phyloP scores from a whole-genome alignment of 2,329 filamentous ascomycete genomes.

The Orbilia brochopaga region DNA sequence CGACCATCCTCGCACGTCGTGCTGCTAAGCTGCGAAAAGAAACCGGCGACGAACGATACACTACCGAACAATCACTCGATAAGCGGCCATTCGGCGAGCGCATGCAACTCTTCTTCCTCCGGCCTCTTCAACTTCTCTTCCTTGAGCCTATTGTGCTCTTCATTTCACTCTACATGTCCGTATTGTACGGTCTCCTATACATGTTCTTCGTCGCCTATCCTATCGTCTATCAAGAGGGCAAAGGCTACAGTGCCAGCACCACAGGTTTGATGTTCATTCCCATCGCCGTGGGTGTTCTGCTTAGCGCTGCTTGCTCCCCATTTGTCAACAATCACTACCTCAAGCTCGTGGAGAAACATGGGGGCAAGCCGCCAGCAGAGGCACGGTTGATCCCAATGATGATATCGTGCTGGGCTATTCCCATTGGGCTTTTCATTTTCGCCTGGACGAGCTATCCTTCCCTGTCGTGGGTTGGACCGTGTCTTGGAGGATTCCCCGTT shows the following conservation, averaged over 20 bases:
- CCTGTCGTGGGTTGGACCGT: conserved; percentile 74
- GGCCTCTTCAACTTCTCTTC: conserved; percentile 85
- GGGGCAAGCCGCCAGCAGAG: conserved; percentile 78
- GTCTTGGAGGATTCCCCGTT: conserved; percentile 72
- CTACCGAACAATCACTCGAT: conserved; percentile 82
- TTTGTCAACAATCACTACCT: conserved; percentile 83
- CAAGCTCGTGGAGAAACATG: conserved; percentile 66
- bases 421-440: conserved; percentile 71
- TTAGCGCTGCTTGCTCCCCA: conserved; percentile 71
- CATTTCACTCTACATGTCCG: conserved; percentile 83
- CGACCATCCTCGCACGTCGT: conserved; percentile 68
- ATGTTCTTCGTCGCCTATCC: conserved; percentile 77
- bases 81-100: conserved; percentile 71
- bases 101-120: conserved; percentile 74
- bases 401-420: conserved; percentile 74
- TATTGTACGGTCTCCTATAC: conserved; percentile 75
- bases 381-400: conserved; percentile 82
- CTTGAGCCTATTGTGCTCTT: conserved; percentile 83
- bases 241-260: conserved; percentile 74
- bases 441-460: conserved; percentile 71
- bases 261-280: conserved; percentile 90
- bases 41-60: conserved; percentile 70
- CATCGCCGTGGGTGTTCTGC: conserved; percentile 74
- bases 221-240: conserved; percentile 77
- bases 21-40: conserved; percentile 74